These are phyloP conservation scores for Rhodotorula sp. DNA, from an alignment of 1,284 basidiomycete genomes.

Conservation along the genomic window DNA sequence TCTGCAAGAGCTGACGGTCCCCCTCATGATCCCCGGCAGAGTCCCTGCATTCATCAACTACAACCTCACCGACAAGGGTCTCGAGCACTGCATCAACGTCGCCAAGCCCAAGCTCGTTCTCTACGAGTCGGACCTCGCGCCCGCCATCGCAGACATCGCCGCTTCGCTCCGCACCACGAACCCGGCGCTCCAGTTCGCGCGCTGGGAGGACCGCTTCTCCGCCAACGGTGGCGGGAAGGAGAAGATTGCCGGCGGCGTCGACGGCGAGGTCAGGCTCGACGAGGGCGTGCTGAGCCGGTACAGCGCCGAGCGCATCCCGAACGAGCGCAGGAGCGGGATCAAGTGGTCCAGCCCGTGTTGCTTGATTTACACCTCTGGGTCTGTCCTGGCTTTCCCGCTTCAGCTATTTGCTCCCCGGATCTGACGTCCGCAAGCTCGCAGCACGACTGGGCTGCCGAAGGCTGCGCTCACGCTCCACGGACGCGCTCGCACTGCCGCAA, in stretches of 20 bases:
- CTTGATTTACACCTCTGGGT: slow-evolving; percentile 37
- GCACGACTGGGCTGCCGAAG: slow-evolving; percentile 48
- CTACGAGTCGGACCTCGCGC: slow-evolving; percentile 48
- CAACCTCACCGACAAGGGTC: slow-evolving; percentile 46
- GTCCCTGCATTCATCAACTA: slow-evolving; percentile 51
- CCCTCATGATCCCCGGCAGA: background rate
- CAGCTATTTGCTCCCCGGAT: background rate
- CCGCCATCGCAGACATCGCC: slow-evolving; percentile 42
- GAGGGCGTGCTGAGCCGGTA: background rate
- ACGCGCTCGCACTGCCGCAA: slow-evolving; percentile 43
- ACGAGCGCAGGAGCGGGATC: slow-evolving; percentile 31
- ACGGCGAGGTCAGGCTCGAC: slow-evolving; percentile 14
- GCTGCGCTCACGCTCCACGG: slow-evolving; percentile 50
- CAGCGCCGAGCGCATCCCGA: slow-evolving; percentile 23
- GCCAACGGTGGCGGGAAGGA: slow-evolving; percentile 2
- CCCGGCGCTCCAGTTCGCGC: slow-evolving; percentile 40
- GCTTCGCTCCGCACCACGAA: slow-evolving; percentile 35
- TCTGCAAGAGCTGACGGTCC: background rate
- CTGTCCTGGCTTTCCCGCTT: background rate
- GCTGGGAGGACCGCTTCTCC: slow-evolving; percentile 47
- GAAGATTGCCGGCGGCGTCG: background rate
- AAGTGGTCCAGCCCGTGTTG: slow-evolving; percentile 34
- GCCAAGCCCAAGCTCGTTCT: slow-evolving; percentile 46
- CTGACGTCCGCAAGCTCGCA: background rate
- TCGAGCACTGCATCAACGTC: slow-evolving; percentile 49